Evolutionary conservation across 192 early-diverging fungal genomes (phyloP), one percentile per base, ranked within the genome.

Genomic region (Podila clonocystis): DNA sequence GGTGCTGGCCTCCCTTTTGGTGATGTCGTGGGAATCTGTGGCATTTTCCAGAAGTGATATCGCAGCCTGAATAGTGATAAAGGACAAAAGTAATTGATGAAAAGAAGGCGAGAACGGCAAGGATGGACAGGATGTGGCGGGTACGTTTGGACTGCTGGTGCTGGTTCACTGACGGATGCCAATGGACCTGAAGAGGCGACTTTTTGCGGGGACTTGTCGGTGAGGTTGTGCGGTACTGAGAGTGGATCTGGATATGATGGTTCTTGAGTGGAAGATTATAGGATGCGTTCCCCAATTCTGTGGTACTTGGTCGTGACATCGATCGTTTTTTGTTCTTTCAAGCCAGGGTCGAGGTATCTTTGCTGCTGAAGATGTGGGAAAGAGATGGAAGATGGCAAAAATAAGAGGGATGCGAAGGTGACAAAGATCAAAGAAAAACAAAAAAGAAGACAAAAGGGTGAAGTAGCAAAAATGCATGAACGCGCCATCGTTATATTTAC

Each of bases 101-200:
- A 36, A 80, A 80, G 52, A 63, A 69, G 9, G 67, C 28, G 0
- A 80, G 77, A 30, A 80, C 31, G 2, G 62, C 58, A 2, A 80
- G 28, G 31, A 69, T n/a, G 24, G 55, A 61, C 2, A 62, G 2
- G 31, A 65, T 64, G 29, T 73, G 70, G 4, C 62, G 70, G 45
- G 63, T 72, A 8, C 77, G 77, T 31, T 80, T 80, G 11, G 60
- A 62, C 17, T 64, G 29, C 28, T 73, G 77, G 19, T 34, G 71
- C 20, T 73, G 60, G 59, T 80, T 80, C 28, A 80, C 77, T 12
- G 77, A 80, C 0, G 77, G 70, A 26, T 80, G 77, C 77, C 76
- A 79, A 28, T 62, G 59, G 12, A 79, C 76, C 31, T 80, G 77
- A 30, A 73, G 77, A 24, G 58, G 48, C n/a, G 57, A 48, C 55